These are phyloP conservation scores for Adiantum capillusveneris DNA, from an alignment of 75 land plant species.

Conservation along the genomic window DNA sequence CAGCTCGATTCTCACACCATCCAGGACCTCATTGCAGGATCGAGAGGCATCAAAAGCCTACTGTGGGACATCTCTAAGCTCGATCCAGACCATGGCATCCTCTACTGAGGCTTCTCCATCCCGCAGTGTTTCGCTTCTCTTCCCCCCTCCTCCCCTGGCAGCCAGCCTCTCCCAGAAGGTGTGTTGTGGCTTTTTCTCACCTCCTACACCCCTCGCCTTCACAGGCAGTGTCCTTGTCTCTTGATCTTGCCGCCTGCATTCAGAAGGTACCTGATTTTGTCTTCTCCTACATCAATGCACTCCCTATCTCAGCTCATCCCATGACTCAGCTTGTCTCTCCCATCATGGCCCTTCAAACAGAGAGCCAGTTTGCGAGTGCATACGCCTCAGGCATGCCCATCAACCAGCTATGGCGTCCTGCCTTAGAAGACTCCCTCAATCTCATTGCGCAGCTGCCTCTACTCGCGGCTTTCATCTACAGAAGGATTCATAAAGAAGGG, in stretches of 20 bases:
- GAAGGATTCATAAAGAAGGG: background rate
- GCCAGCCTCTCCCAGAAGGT: background rate
- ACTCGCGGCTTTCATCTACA: conserved; percentile 1
- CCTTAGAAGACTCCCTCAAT: background rate
- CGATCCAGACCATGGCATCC: conserved; percentile 3
- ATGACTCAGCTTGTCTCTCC: conserved; percentile 4
- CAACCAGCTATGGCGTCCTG: background rate
- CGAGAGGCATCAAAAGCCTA: conserved; percentile 3
- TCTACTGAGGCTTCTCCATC: conserved; percentile 7
- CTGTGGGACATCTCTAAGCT: conserved; percentile 7
- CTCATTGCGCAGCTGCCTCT: background rate
- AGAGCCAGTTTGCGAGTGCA: background rate
- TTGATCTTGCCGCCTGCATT: background rate
- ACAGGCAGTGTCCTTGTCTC: background rate
- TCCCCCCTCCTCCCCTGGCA: background rate
- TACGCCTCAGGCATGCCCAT: background rate
- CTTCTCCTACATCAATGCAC: background rate
- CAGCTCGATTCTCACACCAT: conserved; percentile 1
- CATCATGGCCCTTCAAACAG: conserved; percentile 5
- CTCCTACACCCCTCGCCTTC: background rate
- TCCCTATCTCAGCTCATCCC: background rate
- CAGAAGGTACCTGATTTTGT: background rate
- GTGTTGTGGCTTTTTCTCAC: conserved; percentile 1
- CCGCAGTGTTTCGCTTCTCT: background rate
- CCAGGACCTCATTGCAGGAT: background rate